Evolutionary conservation across 106 monocot genomes (phyloP), one percentile per base, ranked within the genome.

Genomic region (Amphibolis antarctica): DNA sequence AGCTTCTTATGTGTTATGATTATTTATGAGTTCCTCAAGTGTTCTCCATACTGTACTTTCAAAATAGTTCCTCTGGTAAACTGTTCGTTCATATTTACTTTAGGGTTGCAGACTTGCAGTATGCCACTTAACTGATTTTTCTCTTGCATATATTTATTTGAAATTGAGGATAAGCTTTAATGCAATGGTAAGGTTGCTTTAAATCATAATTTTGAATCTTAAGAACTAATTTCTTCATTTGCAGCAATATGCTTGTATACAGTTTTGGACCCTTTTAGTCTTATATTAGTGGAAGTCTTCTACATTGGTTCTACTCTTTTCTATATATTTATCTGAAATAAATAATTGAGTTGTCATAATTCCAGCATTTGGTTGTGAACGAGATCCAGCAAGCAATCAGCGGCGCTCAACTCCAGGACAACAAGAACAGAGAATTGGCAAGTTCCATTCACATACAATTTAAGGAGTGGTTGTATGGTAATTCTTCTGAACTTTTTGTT

Each of bases 381-480:
- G 61, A 67, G 51, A 62, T 68, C 42, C 66, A 53, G 18, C 74
- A 59, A 61, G 66, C 67, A 27, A 14, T 67, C n/a, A 75, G 59
- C 31, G 74, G 61, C n/a, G 50, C 56, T n/a, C 60, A 61, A 53
- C 42, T 75, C 20, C 67, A 67, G 15, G 74, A 75, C 19, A 53
- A 53, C 42, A 59, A 60, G 20, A 75, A 59, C 53, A 59, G 44
- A 62, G 74, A 75, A 44, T 68, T 75, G 19, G 59, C 67, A 62
- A 57, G 28, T 62, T 67, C 67, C 17, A 29, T 75, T 62, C 74
- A 75, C 67, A 53, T 50, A 54, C 74, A 75, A 45, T 75, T 75
- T 67, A 75, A 75, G 50, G 74, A 75, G 10, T 75, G 74, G 74
- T 46, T 75, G 57, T 75, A 75, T 51, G 74, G 74, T 75, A 68